phyloP scores from a whole-genome alignment of 306 rosid genomes.

The Arachis hypogaea region DNA sequence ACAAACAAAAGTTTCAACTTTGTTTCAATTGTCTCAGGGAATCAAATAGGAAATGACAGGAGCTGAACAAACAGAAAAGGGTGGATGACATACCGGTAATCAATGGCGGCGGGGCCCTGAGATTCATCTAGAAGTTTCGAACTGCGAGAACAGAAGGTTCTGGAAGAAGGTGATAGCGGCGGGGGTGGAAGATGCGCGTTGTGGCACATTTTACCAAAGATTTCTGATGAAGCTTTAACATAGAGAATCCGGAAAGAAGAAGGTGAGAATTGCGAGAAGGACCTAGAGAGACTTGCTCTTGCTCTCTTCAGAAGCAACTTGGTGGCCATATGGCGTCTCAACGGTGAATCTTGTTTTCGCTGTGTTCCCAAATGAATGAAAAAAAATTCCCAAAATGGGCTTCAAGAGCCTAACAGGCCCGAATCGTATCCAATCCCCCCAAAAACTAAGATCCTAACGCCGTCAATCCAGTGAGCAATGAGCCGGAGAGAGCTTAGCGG shows the following conservation, averaged over 20 bases:
- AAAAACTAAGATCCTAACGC: too few species aligned
- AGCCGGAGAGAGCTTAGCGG: too few species aligned
- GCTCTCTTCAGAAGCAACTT: slow-evolving; percentile 47
- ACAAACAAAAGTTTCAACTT: too few species aligned
- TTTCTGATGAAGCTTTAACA: slow-evolving; percentile 46
- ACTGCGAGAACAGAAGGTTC: slow-evolving; percentile 63
- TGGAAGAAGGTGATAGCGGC: slow-evolving; percentile 31
- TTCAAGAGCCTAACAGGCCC: not conserved
- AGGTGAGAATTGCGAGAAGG: slow-evolving; percentile 39
- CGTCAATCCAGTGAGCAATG: too few species aligned
- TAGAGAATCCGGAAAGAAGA: slow-evolving; percentile 34
- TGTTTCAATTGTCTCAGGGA: too few species aligned
- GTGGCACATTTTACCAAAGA: not conserved
- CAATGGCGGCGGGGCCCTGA: slow-evolving; percentile 68
- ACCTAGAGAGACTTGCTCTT: slow-evolving; percentile 50
- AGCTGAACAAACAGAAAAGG: not conserved
- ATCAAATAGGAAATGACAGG: slow-evolving; percentile 16
- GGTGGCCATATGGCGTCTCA: slow-evolving; percentile 60
- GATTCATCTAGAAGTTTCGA: slow-evolving; percentile 46
- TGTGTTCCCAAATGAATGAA: not conserved
- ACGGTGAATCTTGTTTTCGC: slow-evolving; percentile 6
- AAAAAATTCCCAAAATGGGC: not conserved
- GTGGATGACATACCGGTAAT: slow-evolving; percentile 59
- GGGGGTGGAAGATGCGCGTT: slow-evolving; percentile 21
- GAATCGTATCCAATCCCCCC: too few species aligned